Evolutionary conservation across 495 filamentous ascomycete species (phyloP), one percentile per base, ranked within the genome.

Genomic region (Cladorrhinum samala): DNA sequence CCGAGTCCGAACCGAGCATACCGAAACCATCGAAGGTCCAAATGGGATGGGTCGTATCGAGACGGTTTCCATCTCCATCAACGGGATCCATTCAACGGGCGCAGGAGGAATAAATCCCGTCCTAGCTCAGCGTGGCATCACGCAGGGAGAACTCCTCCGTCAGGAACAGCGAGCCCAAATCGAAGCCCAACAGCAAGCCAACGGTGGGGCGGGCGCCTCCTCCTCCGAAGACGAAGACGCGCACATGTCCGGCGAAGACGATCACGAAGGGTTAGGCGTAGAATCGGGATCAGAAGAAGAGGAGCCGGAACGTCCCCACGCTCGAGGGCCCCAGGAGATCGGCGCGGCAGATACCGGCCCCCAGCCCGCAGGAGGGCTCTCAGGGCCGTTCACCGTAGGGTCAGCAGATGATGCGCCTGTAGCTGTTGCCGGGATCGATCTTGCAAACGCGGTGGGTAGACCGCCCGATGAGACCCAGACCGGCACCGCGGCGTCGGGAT

Each of bases 291-390:
- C n/a, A n/a, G n/a, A n/a, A n/a, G n/a, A n/a, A n/a, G n/a, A 68
- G 2, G 77, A 80, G 16, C 80, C 83, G 2, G 89, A 93, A 58
- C 60, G 80, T 0, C 88, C 90, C 11, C 89, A 95, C 62, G 89
- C 87, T 2, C 78, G 87, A 14, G 88, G 90, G 0, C 92, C 93
- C 0, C 80, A 85, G 9, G 77, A 87, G 52, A 83, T 98, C 20
- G 91, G 91, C 0, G 81, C 89, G 21, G 86, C 90, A 60, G 93
- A 98, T 63, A 83, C 87, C 63, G 93, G 93, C 1, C 81, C 89
- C 16, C 92, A 96, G 66, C 69, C 55, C 50, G 67, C 67, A 0
- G 68, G 59, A 0, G 47, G 52, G 2, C n/a, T n/a, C n/a, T n/a
- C n/a, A n/a, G 58, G 60, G 9, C 55, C 54, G 17, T 52, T 51